Conservation (phyloP, 108 stramenopile genomes). For the Skeletonema grethae region DNA sequence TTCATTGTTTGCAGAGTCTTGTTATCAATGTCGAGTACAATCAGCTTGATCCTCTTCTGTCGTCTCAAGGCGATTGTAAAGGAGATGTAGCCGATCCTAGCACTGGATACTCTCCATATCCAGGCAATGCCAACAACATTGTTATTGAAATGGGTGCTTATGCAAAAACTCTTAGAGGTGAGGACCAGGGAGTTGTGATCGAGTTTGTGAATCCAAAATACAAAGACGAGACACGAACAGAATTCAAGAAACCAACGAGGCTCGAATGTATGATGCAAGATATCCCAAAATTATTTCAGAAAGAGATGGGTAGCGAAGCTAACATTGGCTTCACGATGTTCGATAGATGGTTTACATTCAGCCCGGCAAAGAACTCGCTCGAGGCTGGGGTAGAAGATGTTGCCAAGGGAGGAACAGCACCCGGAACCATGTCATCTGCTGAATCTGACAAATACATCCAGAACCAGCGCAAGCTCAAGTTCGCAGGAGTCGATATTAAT, state of each 20-base stretch:
- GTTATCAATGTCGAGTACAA: conserved; percentile 99
- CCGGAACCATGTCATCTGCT: conserved; percentile 87
- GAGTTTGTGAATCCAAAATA: conserved; percentile 99
- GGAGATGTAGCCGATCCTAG: conserved; percentile 92
- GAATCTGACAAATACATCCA: conserved; percentile 90
- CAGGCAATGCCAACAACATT: conserved; percentile 96
- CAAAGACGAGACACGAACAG: conserved; percentile 88
- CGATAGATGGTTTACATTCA: conserved; percentile 95
- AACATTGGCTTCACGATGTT: conserved; percentile 98
- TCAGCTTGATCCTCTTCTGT: conserved; percentile 94
- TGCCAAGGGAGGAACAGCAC: conserved; percentile 73
- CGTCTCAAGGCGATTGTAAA: conserved; percentile 72
- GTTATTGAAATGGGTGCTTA: conserved; percentile 90
- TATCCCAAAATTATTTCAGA: conserved; percentile 94
- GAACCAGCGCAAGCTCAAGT: conserved; percentile 84
- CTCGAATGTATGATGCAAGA: conserved; percentile 97
- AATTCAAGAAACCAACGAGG: conserved; percentile 98
- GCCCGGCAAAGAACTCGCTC: conserved; percentile 95
- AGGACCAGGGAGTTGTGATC: conserved; percentile 84
- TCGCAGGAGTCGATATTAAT: conserved; percentile 67
- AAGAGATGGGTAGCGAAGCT: conserved; percentile 82
- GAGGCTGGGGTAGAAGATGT: conserved; percentile 88
- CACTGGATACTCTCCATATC: conserved; percentile 93
- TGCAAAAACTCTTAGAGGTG: conserved; percentile 62
- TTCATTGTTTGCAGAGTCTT: conserved; percentile 50